phyloP scores from a whole-genome alignment of 352 stramenopile genomes.

The Phytophthora kernoviae region DNA sequence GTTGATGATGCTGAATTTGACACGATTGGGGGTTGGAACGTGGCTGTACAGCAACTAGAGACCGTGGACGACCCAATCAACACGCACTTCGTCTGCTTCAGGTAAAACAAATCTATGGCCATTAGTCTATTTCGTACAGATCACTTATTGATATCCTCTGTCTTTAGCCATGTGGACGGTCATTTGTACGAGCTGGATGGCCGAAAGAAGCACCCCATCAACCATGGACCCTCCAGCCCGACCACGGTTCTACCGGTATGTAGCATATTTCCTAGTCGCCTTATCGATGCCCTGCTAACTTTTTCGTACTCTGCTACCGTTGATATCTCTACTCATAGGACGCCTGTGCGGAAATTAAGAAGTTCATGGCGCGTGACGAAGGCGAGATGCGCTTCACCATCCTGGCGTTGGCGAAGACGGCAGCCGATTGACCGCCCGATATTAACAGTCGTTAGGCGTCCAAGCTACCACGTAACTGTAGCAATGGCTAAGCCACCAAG shows the following conservation, averaged over 20 bases:
- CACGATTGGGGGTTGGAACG: neutral
- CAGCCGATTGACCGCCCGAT: slow-evolving; percentile 26
- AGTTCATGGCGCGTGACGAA: slow-evolving; percentile 95
- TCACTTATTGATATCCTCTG: slow-evolving; percentile 7
- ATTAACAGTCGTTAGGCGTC: too few relatives aligned
- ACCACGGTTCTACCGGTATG: slow-evolving; percentile 84
- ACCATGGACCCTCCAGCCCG: slow-evolving; percentile 89
- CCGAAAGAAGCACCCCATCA: slow-evolving; percentile 93
- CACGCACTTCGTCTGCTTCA: slow-evolving; percentile 98
- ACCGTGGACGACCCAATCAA: slow-evolving; percentile 92
- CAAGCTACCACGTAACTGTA: slow-evolving; percentile 12
- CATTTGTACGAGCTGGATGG: slow-evolving; percentile 97
- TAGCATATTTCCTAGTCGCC: neutral
- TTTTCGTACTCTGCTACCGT: neutral
- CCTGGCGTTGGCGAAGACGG: slow-evolving; percentile 87
- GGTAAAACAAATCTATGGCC: slow-evolving; percentile 27
- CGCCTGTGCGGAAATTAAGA: slow-evolving; percentile 88
- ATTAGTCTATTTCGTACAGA: neutral
- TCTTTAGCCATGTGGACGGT: slow-evolving; percentile 82
- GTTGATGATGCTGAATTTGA: neutral
- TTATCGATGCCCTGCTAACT: neutral
- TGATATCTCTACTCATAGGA: slow-evolving; percentile 59
- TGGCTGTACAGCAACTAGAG: slow-evolving; percentile 71
- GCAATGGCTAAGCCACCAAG: slow-evolving; percentile 7
- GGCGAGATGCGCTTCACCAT: slow-evolving; percentile 96